Evolutionary conservation across 2,329 filamentous ascomycete species (phyloP), one percentile per base, ranked within the genome.

Genomic region (Trichoderma sp.): DNA sequence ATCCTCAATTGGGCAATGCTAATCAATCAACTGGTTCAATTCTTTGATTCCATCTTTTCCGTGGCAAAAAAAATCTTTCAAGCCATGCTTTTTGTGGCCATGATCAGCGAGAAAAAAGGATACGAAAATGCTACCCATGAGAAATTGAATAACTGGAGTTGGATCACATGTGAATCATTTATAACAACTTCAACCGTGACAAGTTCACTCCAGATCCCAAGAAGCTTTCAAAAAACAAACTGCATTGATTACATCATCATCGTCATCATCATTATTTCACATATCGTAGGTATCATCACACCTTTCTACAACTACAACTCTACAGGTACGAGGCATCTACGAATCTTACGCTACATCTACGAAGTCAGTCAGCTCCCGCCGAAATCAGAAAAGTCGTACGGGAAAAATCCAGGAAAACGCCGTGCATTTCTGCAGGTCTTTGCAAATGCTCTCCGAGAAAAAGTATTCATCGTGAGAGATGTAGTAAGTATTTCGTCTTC

Each of bases 361-460:
- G n/a, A 51, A 51, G 9, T 24, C 56, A 32, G 56, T 60, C 56
- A 60, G 56, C n/a, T 60, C 4, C 43, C 12, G 24, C 24, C 12
- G 36, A 26, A 56, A 56, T 28, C 24, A 28, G 26, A 14, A 56
- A 21, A 60, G 28, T 21, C n/a, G 62, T 57, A 47, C 24, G 12
- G 15, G 15, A 21, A 6, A n/a, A 26, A 9, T 26, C 8, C 43
- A 12, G n/a, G 43, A 61, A 34, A 61, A 60, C 6, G 66, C 66
- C 66, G 24, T 69, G 66, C 66, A 69, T 53, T 36, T 51, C 66
- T 62, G 66, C 57, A 69, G 36, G 66, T 18, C 39, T 69, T 69
- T 53, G 66, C 66, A 69, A 61, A 21, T 39, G 60, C 66, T 34
- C 34, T 14, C 39, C 36, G 47, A 47, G 21, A 69, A 36, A 34